Base-by-base conservation (phyloP, 768 basidiomycete species). In the Xerocomellus amylosporus region DNA sequence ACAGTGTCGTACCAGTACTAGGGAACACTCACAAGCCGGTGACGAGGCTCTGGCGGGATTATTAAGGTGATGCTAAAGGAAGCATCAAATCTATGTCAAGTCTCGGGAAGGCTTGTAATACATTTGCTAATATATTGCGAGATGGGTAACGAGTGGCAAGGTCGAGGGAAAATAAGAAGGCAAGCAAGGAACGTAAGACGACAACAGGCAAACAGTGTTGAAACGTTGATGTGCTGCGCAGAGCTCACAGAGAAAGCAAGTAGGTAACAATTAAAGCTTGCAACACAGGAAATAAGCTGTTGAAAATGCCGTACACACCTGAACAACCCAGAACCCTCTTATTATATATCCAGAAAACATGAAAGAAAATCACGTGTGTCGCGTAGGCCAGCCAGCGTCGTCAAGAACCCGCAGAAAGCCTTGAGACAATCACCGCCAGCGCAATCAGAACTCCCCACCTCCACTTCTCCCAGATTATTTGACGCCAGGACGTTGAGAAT, bases 401-500 rank as follows among this genome's bases (percentile, higher is more conserved):
- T 69, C 60, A 73, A 51, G 69, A 63, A 56, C 72, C 74, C 28
- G 87, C 81, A 26, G 88, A 87, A 59, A 92, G 77, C 58, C 87
- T 79, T 31, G 89, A 90, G 12, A 93, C 82, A 47, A 92, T 71
- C 20, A 92, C 84, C 1, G 90, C 90, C 43, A 93, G 70, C 7
- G 84, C 87, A 52, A 92, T 86, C 56, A 93, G 66, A 15, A 87
- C 78, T 20, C 89, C 90, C 82, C 88, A 87, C 56, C 88, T 77
- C 90, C 90, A 93, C 65, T 90, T 90, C 67, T 92, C 88, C 82
- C 83, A 88, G 10, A 92, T 65, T 31, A 90, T 69, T 55, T 82
- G 78, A 46, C 85, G 79, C 82, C 84, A 84, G 3, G 79, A 76
- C 4, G 79, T 71, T n/a, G 79, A 73, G 80, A 84, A 85, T 1